These are phyloP conservation scores for Arabidopsis lyrata DNA, from an alignment of 441 rosid species.

Conservation along the genomic window DNA sequence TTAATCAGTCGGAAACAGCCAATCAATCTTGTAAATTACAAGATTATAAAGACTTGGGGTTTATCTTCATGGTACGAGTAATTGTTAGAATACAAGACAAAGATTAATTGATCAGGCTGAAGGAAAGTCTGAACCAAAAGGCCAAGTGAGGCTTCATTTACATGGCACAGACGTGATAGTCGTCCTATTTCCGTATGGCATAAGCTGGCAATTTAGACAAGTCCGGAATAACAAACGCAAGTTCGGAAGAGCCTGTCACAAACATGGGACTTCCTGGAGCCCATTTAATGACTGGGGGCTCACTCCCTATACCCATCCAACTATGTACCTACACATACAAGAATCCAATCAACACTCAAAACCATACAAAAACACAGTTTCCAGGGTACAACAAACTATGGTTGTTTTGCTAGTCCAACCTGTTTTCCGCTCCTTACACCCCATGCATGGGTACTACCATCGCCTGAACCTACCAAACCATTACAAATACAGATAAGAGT, in stretches of 20 bases:
- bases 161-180: background rate
- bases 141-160: background rate
- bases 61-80: background rate
- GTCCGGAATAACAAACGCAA: slow-evolving; percentile 90
- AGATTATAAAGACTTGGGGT: background rate
- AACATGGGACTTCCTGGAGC: slow-evolving; percentile 95
- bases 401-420: slow-evolving; percentile 53
- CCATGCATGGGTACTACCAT: slow-evolving; percentile 93
- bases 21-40: background rate
- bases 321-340: slow-evolving; percentile 65
- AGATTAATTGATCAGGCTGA: background rate
- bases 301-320: slow-evolving; percentile 83
- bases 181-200: slow-evolving; percentile 79
- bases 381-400: background rate
- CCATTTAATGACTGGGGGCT: slow-evolving; percentile 90
- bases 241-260: slow-evolving; percentile 86
- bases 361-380: background rate
- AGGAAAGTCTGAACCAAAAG: background rate
- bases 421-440: slow-evolving; percentile 86
- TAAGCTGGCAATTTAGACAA: slow-evolving; percentile 87
- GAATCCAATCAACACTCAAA: background rate
- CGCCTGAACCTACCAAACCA: slow-evolving; percentile 79
- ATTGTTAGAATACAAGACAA: background rate
- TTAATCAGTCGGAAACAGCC: background rate
- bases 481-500: background rate